Evolutionary conservation across 2,329 filamentous ascomycete genomes (phyloP).

Genomic region (Fusarium ramigenum): DNA sequence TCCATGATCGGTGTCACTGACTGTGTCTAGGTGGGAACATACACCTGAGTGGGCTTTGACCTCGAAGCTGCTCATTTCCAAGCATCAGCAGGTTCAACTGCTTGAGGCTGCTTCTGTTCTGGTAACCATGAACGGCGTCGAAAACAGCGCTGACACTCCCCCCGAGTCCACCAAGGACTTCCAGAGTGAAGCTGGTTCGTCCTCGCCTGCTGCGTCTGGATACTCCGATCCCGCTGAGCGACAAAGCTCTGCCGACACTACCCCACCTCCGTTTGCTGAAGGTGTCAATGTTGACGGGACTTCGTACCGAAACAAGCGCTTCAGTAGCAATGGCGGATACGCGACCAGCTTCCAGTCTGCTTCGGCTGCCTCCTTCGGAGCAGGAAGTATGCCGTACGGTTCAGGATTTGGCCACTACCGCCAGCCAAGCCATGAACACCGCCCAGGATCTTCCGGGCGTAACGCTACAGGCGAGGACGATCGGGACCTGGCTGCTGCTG

Average conservation of each 20-base stretch:
- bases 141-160: slow-evolving; percentile 65
- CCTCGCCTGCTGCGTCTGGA: slow-evolving; percentile 82
- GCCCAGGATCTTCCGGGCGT: slow-evolving; percentile 81
- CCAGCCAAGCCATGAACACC: slow-evolving; percentile 78
- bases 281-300: slow-evolving; percentile 64
- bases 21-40: slow-evolving; percentile 87
- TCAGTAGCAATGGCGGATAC: slow-evolving; percentile 66
- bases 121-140: slow-evolving; percentile 80
- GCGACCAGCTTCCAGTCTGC: slow-evolving; percentile 85
- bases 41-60: slow-evolving; percentile 98
- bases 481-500: slow-evolving; percentile 86
- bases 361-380: slow-evolving; percentile 61
- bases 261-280: slow-evolving; percentile 83
- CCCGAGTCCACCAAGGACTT: slow-evolving; percentile 73
- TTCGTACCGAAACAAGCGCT: slow-evolving; percentile 66
- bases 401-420: slow-evolving; percentile 69
- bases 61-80: slow-evolving; percentile 97
- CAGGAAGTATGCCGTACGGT: slow-evolving; percentile 58
- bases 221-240: slow-evolving; percentile 82
- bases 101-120: slow-evolving; percentile 97
- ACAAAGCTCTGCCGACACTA: slow-evolving; percentile 89
- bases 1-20: slow-evolving; percentile 41
- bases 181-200: slow-evolving; percentile 82
- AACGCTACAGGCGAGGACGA: slow-evolving; percentile 83
- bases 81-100: slow-evolving; percentile 98